These are phyloP conservation scores for Pythium diclinum DNA, from an alignment of 352 stramenopile species.

Conservation along the genomic window DNA sequence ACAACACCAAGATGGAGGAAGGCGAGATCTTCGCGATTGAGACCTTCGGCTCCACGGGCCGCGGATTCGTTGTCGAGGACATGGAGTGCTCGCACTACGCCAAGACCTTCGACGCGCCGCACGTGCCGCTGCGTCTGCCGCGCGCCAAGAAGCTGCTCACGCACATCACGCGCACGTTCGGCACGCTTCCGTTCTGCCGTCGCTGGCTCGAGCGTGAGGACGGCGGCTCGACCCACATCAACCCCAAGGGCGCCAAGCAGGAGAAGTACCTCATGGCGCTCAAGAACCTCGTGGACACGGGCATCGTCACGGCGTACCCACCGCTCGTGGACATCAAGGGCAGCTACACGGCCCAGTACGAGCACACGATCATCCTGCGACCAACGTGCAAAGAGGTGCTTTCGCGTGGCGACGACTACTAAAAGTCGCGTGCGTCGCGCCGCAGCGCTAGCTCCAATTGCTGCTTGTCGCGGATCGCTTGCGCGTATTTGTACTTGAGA, in stretches of 20 bases:
- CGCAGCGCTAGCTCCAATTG: slow-evolving; percentile 43
- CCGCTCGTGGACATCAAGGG: slow-evolving; percentile 95
- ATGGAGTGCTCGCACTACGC: slow-evolving; percentile 98
- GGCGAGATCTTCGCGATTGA: slow-evolving; percentile 97
- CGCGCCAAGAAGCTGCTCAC: slow-evolving; percentile 93
- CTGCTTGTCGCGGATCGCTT: slow-evolving; percentile 81
- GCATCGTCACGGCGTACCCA: slow-evolving; percentile 95
- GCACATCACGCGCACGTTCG: slow-evolving; percentile 99
- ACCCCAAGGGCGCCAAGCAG: slow-evolving; percentile 94
- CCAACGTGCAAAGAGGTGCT: slow-evolving; percentile 98
- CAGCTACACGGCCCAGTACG: slow-evolving; percentile 98
- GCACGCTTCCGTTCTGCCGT: slow-evolving; percentile 97
- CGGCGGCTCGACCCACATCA: slow-evolving; percentile 91
- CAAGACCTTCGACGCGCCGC: slow-evolving; percentile 94
- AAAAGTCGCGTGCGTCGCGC: slow-evolving; percentile 11
- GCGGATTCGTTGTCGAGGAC: slow-evolving; percentile 90
- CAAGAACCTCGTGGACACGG: slow-evolving; percentile 97
- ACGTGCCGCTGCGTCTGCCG: slow-evolving; percentile 90
- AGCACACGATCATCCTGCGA: slow-evolving; percentile 97
- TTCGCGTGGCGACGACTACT: slow-evolving; percentile 98
- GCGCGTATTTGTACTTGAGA: slow-evolving; percentile 93
- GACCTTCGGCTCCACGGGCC: slow-evolving; percentile 92
- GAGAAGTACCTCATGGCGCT: slow-evolving; percentile 97
- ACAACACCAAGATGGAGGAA: slow-evolving; percentile 97
- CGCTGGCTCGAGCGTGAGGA: slow-evolving; percentile 97